Base-by-base conservation (phyloP, 495 filamentous ascomycete species). In the Penicillium cataractarum region DNA sequence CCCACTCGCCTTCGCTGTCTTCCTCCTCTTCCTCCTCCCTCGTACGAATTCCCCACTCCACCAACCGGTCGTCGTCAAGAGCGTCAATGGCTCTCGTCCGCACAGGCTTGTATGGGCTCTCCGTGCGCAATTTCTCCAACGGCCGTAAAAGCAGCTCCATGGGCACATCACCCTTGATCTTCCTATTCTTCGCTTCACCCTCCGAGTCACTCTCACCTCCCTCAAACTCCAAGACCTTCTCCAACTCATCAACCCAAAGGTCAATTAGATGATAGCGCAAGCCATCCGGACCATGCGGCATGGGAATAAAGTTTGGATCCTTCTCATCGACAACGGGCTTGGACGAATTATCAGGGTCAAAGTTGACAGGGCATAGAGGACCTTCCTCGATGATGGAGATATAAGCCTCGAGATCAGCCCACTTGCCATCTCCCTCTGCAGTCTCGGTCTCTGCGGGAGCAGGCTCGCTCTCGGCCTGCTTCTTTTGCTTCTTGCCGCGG, bases 211-310 rank as follows among this genome's bases (percentile, higher is more conserved):
- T 74, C 4, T 79, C 75, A 9, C 64, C 68, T 4, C 78, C 76
- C 19, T 77, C 82, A 61, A 88, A 76, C 64, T 87, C 74, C 51
- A 87, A 80, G 37, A 84, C 84, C 69, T 86, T 88, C 74, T 92
- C 90, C 61, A 90, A 73, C 78, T 95, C 92, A 74, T 96, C 92
- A 37, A 96, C 81, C 84, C 91, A 99, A 39, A 97, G 85, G 82
- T 99, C 95, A 61, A 94, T 70, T 22, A 97, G 81, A 75, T 99
- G 95, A 71, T 93, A 89, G 54, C 92, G 81, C 66, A 99, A 68
- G 0, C 95, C 95, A 68, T 93, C 89, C 1, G 93, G 89, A 0
- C 79, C 79, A 62, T 80, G 79, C 13, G 79, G 78, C 79, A 82
- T 82, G 29, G 76, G 70, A 15, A 79, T 64, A 19, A 70, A 73